These are phyloP conservation scores for Trichoderma sp. DNA, from an alignment of 2,329 filamentous ascomycete species.

Conservation along the genomic window DNA sequence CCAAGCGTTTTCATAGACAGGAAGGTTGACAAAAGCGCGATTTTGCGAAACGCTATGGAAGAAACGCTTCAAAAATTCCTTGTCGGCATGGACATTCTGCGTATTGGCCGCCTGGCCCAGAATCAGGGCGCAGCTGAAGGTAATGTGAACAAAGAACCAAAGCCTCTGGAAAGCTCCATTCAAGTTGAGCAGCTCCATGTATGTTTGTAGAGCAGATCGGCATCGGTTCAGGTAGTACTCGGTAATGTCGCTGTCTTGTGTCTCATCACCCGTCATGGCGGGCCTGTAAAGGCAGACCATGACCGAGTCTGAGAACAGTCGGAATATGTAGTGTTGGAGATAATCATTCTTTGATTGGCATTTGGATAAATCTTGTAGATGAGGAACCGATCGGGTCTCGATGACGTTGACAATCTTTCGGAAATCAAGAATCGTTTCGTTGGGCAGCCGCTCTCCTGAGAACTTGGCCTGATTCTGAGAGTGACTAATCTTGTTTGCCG, in stretches of 20 bases:
- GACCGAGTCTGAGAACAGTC: conserved; percentile 4
- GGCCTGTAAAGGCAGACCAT: conserved; percentile 13
- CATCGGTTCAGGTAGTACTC: conserved; percentile 9
- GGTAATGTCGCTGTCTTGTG: not conserved
- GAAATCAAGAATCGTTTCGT: conserved; percentile 11
- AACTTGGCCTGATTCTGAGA: conserved; percentile 5
- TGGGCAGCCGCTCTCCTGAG: not conserved
- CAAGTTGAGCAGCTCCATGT: conserved; percentile 1
- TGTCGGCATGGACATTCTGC: not conserved
- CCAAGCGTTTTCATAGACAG: conserved; percentile 10
- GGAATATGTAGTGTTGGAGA: conserved; percentile 9
- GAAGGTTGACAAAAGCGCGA: conserved; percentile 2
- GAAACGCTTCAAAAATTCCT: conserved; percentile 12
- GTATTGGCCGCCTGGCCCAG: not conserved
- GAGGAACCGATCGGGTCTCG: conserved; percentile 7
- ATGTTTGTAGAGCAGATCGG: conserved; percentile 9
- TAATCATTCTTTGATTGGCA: conserved; percentile 13
- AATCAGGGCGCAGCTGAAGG: conserved; percentile 14
- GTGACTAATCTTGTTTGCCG: conserved; percentile 5
- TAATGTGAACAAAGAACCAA: conserved; percentile 17
- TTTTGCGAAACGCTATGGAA: conserved; percentile 2
- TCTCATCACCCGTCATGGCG: not conserved
- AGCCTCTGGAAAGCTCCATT: conserved; percentile 3
- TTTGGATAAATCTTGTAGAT: conserved; percentile 11
- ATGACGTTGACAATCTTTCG: conserved; percentile 11